Base-by-base conservation (phyloP, 441 rosid species). In the Populus tomentosa region DNA sequence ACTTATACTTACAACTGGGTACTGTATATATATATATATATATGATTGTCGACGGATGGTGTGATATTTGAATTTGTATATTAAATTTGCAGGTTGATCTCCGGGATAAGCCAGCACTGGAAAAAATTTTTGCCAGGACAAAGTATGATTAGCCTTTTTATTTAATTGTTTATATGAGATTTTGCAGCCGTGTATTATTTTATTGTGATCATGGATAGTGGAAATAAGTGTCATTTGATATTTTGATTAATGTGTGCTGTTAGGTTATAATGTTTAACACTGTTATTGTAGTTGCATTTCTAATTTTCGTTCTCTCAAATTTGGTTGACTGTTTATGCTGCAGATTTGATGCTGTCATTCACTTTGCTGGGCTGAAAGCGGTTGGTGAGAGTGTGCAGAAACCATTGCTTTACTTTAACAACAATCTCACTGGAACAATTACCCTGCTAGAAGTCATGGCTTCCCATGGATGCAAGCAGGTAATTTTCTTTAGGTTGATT, bases 301-400 rank as follows among this genome's bases (percentile, higher is more conserved):
- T 36, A 68, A 18, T 61, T 33, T 79, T 69, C 9, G 32, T 23
- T 59, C 4, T 69, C 26, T 40, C 82, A 69, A 30, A 67, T 35
- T 73, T 71, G 32, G 65, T 24, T 42, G 75, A 33, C 61, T 78
- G 76, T 75, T 71, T 72, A 46, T 23, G 73, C 67, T 75, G 23
- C 84, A 95, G 98, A 89, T 94, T 94, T 85, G 98, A 95, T 86
- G 95, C 95, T 77, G 98, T 94, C 72, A 91, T 95, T 73, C 98
- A 95, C 77, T 92, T 95, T 87, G 98, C 99, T 86, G 98, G 99
- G 77, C 87, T 90, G 26, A 95, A 95, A 87, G 97, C 32, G 32
- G 32, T 30, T 30, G 32, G 32, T 30, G 32, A 30, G 32, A 30
- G 32, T 30, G 32, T 30, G 78, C 85, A 88, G 83, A 89, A 91